Evolutionary conservation across 169 alveolate species (phyloP), one percentile per base, ranked within the genome.

Genomic region (Perkinsus chesapeaki): DNA sequence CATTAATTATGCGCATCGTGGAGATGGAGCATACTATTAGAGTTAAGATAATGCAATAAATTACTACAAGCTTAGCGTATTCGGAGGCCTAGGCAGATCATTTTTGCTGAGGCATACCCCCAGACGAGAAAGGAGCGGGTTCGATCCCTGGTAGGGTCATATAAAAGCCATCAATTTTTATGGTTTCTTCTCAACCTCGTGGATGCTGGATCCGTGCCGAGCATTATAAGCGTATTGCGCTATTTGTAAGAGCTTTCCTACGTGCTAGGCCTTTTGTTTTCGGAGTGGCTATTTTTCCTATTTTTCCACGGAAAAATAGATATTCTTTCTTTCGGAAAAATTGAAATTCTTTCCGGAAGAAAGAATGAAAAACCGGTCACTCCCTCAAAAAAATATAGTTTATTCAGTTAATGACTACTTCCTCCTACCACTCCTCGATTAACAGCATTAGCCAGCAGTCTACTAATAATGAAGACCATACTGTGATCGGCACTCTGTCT

Each of bases 401-500:
- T n/a, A n/a, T n/a, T n/a, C n/a, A n/a, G n/a, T n/a, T n/a, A 16
- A 43, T 16, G 60, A 43, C 60, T 20, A 34, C 37, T 36, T 92
- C 96, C 23, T 39, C 43, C 91, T 91, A 60, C 47, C 92, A 39
- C 72, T 92, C 48, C 27, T 95, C 95, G 39, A 94, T 93, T 90
- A 91, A 95, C 72, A 31, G 96, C 96, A 91, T 96, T 95, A 82
- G 95, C 92, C 31, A 95, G 47, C 82, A 96, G 60, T 10, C 94
- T 94, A 23, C 96, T 93, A 3, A 95, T 92, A 39, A 95, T 96
- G 60, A 93, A 96, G 73, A 95, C 97, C 98, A 97, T 96, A 39
- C 98, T 96, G 91, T 97, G 98, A 95, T 97, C 98, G 48, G 98
- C 98, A 34, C 97, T 95, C 94, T 97, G 95, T 72, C 98, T 91